Evolutionary conservation across 176 grass and related monocot species (phyloP), one percentile per base, ranked within the genome.

Genomic region (Aegilops umbellulata): DNA sequence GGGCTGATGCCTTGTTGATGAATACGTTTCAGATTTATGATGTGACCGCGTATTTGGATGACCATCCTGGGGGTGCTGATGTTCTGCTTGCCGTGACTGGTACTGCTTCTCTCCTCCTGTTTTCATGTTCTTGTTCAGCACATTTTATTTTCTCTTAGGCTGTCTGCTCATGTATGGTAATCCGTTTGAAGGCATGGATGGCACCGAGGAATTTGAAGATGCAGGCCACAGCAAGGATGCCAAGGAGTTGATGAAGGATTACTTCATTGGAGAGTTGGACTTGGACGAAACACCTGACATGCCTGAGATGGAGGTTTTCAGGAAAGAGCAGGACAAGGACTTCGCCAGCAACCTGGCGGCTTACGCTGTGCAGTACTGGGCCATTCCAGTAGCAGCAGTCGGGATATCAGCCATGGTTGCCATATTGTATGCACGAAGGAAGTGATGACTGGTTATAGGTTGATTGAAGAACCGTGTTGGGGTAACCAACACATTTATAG

Each of bases 61-160:
- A 99, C 26, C 97, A 96, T 87, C 97, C 94, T 39, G 94, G 97
- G 57, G 97, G 97, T 75, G 97, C 70, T 31, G 94, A 96, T 85
- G 88, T 96, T 60, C 49, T 98, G 19, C 92, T 91, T 2, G 69
- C 32, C 41, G 92, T 85, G 49, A 92, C 86, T 0, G 92, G 94
- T 98, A 93, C 24, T 80, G 34, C 24, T 64, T 39, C 49, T 64
- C 27, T 39, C 22, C 14, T 38, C 71, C 17, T 60, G 6, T n/a
- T 65, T 17, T 68, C 30, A 1, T 82, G 19, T 64, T 71, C 24
- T 32, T 78, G 32, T 64, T 30, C 47, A 38, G 60, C 57, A 16
- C 44, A 16, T 20, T 17, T 68, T 32, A 62, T 8, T 26, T 62
- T 53, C 27, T 29, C n/a, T 12, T 39, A 65, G 67, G n/a, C 66